These are phyloP conservation scores for Sarcodon aspratus DNA, from an alignment of 768 basidiomycete species.

Conservation along the genomic window DNA sequence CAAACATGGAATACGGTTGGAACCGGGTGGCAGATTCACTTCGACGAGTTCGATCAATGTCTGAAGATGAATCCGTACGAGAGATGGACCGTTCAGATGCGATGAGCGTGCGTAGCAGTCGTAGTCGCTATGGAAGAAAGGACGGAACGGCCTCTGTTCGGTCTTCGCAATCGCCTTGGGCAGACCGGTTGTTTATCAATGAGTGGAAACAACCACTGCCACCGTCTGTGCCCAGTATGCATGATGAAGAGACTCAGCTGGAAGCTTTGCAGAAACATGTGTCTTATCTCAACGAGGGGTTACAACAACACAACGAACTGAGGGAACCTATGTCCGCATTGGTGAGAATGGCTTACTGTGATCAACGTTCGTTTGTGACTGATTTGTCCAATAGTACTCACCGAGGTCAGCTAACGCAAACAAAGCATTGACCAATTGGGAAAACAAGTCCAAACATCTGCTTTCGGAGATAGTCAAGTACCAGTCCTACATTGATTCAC, in stretches of 20 bases:
- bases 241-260: conserved; percentile 90
- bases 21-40: conserved; percentile 55
- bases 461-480: conserved; percentile 93
- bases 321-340: conserved; percentile 73
- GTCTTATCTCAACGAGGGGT: conserved; percentile 57
- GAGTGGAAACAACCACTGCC: conserved; percentile 93
- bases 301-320: conserved; percentile 74
- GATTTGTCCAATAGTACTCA: conserved; percentile 48
- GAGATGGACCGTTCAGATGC: conserved; percentile 52
- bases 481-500: conserved; percentile 86
- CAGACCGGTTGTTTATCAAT: conserved; percentile 67
- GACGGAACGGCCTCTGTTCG: conserved; percentile 59
- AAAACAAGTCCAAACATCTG: conserved; percentile 81
- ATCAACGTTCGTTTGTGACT: conserved; percentile 5
- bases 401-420: conserved; percentile 59
- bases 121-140: conserved; percentile 64
- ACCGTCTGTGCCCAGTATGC: conserved; percentile 69
- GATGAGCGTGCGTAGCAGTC: conserved; percentile 62
- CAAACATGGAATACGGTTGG: conserved; percentile 99
- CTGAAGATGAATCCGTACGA: conserved; percentile 42
- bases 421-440: conserved; percentile 87
- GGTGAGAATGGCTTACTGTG: conserved; percentile 33
- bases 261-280: conserved; percentile 85
- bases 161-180: conserved; percentile 57
- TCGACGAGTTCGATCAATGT: conserved; percentile 38